Conservation (phyloP, 768 basidiomycete species). For the Tricholomella constricta region DNA sequence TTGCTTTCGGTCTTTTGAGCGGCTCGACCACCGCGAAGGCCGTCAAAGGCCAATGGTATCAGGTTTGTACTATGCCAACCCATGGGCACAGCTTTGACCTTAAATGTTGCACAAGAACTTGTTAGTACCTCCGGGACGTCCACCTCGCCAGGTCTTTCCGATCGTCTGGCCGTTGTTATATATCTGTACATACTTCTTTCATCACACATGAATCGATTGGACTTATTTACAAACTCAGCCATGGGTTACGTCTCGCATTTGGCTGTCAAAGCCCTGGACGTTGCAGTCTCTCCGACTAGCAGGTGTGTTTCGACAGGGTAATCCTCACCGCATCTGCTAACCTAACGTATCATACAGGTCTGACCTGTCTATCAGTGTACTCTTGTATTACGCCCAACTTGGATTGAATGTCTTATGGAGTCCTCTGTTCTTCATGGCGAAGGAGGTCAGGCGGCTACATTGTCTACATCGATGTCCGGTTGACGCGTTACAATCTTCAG, state of each 20-base stretch:
- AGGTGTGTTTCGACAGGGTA: conserved; percentile 37
- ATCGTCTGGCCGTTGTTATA: conserved; percentile 54
- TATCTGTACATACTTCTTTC: conserved; percentile 36
- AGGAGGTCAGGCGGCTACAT: conserved; percentile 39
- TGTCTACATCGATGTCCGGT: neutral
- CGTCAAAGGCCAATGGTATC: conserved; percentile 58
- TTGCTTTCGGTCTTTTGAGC: conserved; percentile 55
- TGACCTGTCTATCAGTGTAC: conserved; percentile 47
- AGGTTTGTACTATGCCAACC: conserved; percentile 35
- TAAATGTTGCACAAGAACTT: conserved; percentile 38
- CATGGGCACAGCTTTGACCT: neutral
- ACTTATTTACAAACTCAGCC: conserved; percentile 26
- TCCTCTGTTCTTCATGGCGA: conserved; percentile 63
- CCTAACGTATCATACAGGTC: conserved; percentile 27
- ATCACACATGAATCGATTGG: neutral
- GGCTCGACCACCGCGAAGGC: conserved; percentile 50
- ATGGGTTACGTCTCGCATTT: conserved; percentile 75
- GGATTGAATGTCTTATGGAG: conserved; percentile 62
- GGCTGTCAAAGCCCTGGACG: conserved; percentile 55
- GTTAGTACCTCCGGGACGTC: conserved; percentile 50
- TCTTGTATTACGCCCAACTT: conserved; percentile 63
- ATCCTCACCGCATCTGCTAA: neutral
- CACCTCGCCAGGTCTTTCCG: conserved; percentile 55
- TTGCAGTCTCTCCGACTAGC: conserved; percentile 36
- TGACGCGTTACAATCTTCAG: conserved; percentile 29